These are phyloP conservation scores for Phaseolus coccineus DNA, from an alignment of 331 rosid genomes.

Conservation along the genomic window DNA sequence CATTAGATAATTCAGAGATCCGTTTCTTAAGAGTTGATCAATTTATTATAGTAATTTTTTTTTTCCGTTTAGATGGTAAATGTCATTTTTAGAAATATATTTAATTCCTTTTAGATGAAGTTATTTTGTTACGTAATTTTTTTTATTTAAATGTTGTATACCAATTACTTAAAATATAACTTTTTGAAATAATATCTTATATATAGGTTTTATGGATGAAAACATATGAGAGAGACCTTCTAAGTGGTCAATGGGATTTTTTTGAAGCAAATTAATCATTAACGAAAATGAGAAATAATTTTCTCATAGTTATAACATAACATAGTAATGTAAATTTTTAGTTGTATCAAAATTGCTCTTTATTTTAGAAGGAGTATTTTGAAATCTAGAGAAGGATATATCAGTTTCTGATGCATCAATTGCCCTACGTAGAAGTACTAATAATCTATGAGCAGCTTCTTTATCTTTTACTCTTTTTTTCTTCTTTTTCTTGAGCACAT, in stretches of 20 bases:
- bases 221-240: too few species aligned
- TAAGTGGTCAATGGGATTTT: too few species aligned
- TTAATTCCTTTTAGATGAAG: not conserved
- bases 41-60: too few species aligned
- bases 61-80: not conserved
- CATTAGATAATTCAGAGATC: not conserved
- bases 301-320: too few species aligned
- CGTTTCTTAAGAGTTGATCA: not conserved
- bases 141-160: not conserved
- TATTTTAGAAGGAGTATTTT: too few species aligned
- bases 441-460: not conserved
- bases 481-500: too few species aligned
- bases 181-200: too few species aligned
- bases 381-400: not conserved
- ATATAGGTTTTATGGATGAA: too few species aligned
- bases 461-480: not conserved
- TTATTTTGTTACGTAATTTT: not conserved
- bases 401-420: not conserved
- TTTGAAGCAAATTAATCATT: too few species aligned
- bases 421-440: not conserved
- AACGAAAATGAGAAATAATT: too few species aligned
- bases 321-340: too few species aligned
- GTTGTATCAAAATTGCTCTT: too few species aligned
- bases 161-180: not conserved
- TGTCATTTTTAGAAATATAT: not conserved